Evolutionary conservation across 352 stramenopile species (phyloP).

Genomic region (Bremia lactucae): DNA sequence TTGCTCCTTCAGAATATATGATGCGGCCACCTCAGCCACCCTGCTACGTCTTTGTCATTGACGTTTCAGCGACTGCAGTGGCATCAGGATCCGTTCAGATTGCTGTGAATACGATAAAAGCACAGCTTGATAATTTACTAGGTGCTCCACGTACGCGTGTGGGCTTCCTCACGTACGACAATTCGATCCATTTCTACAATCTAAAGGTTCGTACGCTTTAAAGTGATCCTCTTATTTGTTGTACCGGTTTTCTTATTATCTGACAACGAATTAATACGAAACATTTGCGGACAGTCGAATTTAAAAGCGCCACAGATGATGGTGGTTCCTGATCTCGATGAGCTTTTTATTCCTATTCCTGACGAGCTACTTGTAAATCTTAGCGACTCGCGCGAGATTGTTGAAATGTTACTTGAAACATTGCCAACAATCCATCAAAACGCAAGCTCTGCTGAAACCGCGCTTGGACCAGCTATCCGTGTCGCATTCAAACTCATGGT

Average conservation of each 20-base stretch:
- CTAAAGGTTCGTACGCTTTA: constrained; percentile 43
- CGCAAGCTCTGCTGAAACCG: constrained; percentile 61
- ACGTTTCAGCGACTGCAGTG: constrained; percentile 71
- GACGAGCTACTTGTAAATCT: constrained; percentile 98
- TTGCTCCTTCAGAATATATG: constrained; percentile 84
- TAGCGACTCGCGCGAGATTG: constrained; percentile 86
- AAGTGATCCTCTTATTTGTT: neutral
- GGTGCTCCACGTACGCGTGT: constrained; percentile 64
- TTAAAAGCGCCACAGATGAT: constrained; percentile 85
- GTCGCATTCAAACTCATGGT: constrained; percentile 97
- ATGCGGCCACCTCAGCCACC: constrained; percentile 82
- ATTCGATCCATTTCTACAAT: constrained; percentile 84
- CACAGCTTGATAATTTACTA: constrained; percentile 71
- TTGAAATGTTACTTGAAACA: constrained; percentile 93
- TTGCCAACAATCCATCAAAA: constrained; percentile 88
- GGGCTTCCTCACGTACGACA: constrained; percentile 84
- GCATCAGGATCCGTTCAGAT: constrained; percentile 61
- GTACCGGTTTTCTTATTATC: constrained; percentile 22
- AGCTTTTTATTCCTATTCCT: constrained; percentile 85
- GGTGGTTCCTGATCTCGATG: constrained; percentile 79
- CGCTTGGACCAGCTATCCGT: constrained; percentile 83
- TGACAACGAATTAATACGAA: constrained; percentile 18
- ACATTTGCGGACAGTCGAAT: constrained; percentile 51
- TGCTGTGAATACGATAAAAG: constrained; percentile 65
- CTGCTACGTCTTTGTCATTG: constrained; percentile 86